Percentiles rank a stretch among this genome's conserved stretches.
phyloP scores from a whole-genome alignment of 2,329 filamentous ascomycete genomes.

The Fusarium dimerum region DNA sequence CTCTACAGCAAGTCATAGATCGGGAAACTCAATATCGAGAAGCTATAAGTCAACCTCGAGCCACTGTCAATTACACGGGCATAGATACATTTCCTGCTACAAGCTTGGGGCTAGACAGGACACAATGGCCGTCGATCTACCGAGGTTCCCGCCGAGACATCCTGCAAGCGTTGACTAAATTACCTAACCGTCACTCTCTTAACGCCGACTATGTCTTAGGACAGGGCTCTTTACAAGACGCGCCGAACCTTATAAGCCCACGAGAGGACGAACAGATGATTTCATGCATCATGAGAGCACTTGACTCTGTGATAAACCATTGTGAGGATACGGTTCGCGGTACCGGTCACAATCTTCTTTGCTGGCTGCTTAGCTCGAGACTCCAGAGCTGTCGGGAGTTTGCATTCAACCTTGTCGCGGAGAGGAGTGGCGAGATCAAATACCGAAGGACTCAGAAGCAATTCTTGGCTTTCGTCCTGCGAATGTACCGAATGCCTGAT shows the following conservation, averaged over 20 bases:
- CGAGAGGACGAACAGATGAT: not conserved
- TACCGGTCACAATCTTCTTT: not conserved
- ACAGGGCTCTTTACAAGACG: not conserved
- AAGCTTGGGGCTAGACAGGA: not conserved
- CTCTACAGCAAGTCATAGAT: not conserved
- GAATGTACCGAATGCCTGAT: not conserved
- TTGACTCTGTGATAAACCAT: not conserved
- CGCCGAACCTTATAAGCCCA: not conserved
- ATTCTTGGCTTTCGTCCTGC: not conserved
- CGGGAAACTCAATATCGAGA: not conserved
- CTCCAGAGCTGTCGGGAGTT: not conserved
- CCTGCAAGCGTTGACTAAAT: not conserved
- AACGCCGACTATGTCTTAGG: not conserved
- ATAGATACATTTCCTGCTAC: slow-evolving; percentile 1
- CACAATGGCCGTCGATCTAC: not conserved
- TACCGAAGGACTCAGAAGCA: not conserved
- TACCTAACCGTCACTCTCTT: not conserved
- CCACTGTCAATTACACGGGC: not conserved
- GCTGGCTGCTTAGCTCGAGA: not conserved
- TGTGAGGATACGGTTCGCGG: not conserved
- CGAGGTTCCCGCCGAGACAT: not conserved
- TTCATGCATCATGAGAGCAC: not conserved
- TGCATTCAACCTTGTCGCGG: not conserved
- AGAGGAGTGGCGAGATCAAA: not conserved
- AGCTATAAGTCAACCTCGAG: not conserved